phyloP scores from a whole-genome alignment of 2,329 filamentous ascomycete species.

The Colletotrichum tanaceti region DNA sequence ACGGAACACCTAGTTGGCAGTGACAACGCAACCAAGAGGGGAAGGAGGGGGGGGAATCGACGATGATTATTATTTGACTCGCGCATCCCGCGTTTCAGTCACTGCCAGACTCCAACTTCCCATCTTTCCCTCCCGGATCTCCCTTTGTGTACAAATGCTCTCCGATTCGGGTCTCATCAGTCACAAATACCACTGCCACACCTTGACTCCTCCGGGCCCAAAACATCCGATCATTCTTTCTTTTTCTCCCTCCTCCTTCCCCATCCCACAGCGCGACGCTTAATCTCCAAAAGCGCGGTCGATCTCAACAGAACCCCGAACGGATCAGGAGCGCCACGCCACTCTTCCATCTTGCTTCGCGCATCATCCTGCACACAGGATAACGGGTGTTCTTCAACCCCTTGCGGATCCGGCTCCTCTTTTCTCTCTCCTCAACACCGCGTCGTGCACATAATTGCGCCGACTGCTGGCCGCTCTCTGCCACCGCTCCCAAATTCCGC shows the following conservation, averaged over 20 bases:
- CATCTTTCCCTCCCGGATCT: background rate
- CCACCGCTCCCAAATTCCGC: background rate
- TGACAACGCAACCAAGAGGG: background rate
- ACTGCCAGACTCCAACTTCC: background rate
- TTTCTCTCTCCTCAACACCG: slow-evolving; percentile 20
- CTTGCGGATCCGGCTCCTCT: slow-evolving; percentile 26
- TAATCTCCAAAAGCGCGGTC: slow-evolving; percentile 17
- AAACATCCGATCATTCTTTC: slow-evolving; percentile 8
- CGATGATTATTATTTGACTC: slow-evolving; percentile 30
- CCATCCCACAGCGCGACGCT: background rate
- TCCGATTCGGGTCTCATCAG: no score
- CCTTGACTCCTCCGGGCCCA: slow-evolving; percentile 7
- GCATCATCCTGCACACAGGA: slow-evolving; percentile 2
- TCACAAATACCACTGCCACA: background rate
- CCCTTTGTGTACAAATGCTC: no score
- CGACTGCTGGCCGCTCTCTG: background rate
- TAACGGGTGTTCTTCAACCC: slow-evolving; percentile 23
- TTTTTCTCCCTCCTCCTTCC: background rate
- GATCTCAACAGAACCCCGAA: slow-evolving; percentile 27
- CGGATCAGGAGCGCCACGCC: slow-evolving; percentile 2
- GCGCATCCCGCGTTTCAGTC: slow-evolving; percentile 32
- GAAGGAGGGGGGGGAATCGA: background rate
- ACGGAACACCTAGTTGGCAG: background rate
- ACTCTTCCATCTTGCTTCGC: background rate
- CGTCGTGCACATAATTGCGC: slow-evolving; percentile 12